Evolutionary conservation across 345 rosid genomes (phyloP).

Genomic region (Euphorbia pulcherrima): DNA sequence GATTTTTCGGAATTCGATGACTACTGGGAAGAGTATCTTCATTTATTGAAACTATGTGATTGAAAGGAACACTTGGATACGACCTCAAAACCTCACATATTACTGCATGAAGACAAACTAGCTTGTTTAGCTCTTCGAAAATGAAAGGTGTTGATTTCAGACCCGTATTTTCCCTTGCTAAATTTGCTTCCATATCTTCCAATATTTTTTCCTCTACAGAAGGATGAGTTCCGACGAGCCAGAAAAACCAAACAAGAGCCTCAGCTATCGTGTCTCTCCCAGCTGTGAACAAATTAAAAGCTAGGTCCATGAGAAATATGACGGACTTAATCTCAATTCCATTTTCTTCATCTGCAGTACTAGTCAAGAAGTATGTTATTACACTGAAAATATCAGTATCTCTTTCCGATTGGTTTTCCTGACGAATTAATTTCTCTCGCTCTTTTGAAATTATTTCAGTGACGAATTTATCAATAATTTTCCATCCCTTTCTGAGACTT

Average conservation of each 20-base stretch:
- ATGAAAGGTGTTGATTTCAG: neutral
- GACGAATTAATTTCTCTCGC: neutral
- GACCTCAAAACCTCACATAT: constrained; percentile 14
- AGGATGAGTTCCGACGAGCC: constrained; percentile 37
- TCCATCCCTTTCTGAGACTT: neutral
- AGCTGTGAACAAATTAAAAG: constrained; percentile 22
- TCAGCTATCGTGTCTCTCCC: constrained; percentile 35
- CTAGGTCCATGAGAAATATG: constrained; percentile 23
- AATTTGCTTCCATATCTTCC: constrained; percentile 18
- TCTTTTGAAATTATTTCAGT: constrained; percentile 11
- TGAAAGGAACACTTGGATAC: constrained; percentile 18
- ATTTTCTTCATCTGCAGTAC: neutral
- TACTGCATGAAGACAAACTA: constrained; percentile 20
- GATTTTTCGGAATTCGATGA: neutral
- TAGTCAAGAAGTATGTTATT: constrained; percentile 15
- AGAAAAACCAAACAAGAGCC: constrained; percentile 34
- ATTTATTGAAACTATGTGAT: neutral
- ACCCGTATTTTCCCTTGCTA: neutral
- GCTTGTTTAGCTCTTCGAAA: constrained; percentile 1
- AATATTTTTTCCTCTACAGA: constrained; percentile 22
- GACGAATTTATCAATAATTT: neutral
- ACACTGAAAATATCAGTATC: constrained; percentile 6
- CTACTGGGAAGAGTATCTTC: constrained; percentile 19
- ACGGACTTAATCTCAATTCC: neutral
- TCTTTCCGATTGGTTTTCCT: neutral